Base-by-base conservation (phyloP, 805 yeast genomes). In the Teunomyces aglyptinius region DNA sequence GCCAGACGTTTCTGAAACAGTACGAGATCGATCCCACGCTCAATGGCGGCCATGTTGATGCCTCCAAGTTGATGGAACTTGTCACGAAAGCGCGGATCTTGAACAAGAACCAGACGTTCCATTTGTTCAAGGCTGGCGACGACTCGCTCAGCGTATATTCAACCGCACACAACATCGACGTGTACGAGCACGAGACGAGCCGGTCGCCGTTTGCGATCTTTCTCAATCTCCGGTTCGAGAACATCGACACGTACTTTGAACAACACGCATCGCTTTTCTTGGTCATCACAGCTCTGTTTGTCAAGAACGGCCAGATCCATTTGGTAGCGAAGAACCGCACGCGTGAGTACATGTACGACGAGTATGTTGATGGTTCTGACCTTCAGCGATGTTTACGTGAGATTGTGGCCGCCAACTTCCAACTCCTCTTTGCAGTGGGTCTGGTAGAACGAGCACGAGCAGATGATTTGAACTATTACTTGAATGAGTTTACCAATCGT, bases 41-140 rank as follows among this genome's bases (percentile, higher is more conserved):
- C 10, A 20, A 38, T 24, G 11, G 40, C 27, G 41, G 33, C 2
- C 50, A 48, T n/a, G 34, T 52, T 2, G 50, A 48, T 13, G 64
- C 67, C 26, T 43, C 54, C 19, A 75, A 74, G 44, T 73, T 86
- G 32, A 73, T 84, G 28, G 82, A 80, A 43, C 66, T 82, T 31
- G 60, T 85, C 5, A 80, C 82, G 48, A 85, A 87, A 60, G 86
- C 96, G 0, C 81, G 80, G 50, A 77, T 89, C 16, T 71, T 91
- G 45, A 81, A 82, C 59, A 91, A 92, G 58, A 78, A 83, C 1
- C 86, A 89, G 41, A 91, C 96, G 3, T 89, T 91, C 66, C 97
- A 91, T 67, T 67, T 92, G 27, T 92, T 92, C 72, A 81, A 77
- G 53, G 71, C 80, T 3, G 11, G 50, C 50, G 50, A 38, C 19